phyloP scores from a whole-genome alignment of 371 early-diverging fungal genomes.

The Blakeslea trispora region DNA sequence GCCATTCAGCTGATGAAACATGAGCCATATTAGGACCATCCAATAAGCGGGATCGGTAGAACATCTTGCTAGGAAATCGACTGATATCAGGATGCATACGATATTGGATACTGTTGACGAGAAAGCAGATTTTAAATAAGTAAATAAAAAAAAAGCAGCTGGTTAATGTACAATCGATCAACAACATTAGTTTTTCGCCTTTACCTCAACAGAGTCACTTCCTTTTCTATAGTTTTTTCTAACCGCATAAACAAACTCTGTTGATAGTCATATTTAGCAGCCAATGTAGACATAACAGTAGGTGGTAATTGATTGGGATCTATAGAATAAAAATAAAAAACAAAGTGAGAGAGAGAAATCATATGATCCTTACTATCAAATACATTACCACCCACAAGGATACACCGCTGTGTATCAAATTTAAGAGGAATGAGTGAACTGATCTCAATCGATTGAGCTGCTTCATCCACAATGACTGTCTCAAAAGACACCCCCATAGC shows the following conservation, averaged over 20 bases:
- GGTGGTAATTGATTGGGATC: slow-evolving; percentile 98
- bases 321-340: slow-evolving; percentile 10
- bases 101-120: slow-evolving; percentile 79
- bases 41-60: slow-evolving; percentile 76
- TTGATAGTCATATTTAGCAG: slow-evolving; percentile 78
- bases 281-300: slow-evolving; percentile 81
- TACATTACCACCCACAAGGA: slow-evolving; percentile 88
- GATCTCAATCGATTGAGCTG: slow-evolving; percentile 95
- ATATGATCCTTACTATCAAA: too few relatives aligned
- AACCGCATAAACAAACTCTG: slow-evolving; percentile 90
- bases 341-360: too few relatives aligned
- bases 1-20: slow-evolving; percentile 78
- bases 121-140: background rate
- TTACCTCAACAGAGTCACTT: slow-evolving; percentile 74
- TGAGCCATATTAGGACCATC: slow-evolving; percentile 78
- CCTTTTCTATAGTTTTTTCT: slow-evolving; percentile 60
- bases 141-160: too few relatives aligned
- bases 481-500: slow-evolving; percentile 66
- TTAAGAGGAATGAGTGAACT: slow-evolving; percentile 90
- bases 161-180: too few relatives aligned
- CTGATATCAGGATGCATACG: slow-evolving; percentile 97
- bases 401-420: slow-evolving; percentile 78
- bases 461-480: slow-evolving; percentile 96
- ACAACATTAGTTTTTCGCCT: too few relatives aligned
- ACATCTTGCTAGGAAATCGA: slow-evolving; percentile 76